Evolutionary conservation across 2,329 filamentous ascomycete species (phyloP).

Genomic region (Clonostachys rhizophaga): DNA sequence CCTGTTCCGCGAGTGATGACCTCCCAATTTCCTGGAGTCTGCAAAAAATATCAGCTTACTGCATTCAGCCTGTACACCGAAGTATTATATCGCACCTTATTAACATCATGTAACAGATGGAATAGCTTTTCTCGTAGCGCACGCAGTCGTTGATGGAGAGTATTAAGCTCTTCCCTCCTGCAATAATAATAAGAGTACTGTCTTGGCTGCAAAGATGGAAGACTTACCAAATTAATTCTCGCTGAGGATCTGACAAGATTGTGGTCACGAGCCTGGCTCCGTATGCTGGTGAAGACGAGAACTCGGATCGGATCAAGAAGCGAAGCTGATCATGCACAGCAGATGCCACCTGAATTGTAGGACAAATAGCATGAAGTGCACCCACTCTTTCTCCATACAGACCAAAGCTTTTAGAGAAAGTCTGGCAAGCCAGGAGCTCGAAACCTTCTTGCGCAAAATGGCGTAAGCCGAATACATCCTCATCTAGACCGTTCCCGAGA

Average conservation of each 20-base stretch:
- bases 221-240: background rate
- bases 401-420: conserved; percentile 30
- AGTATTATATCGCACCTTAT: background rate
- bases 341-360: background rate
- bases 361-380: conserved; percentile 4
- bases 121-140: background rate
- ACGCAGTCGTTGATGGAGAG: background rate
- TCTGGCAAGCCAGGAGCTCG: conserved; percentile 25
- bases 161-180: background rate
- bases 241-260: background rate
- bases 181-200: background rate
- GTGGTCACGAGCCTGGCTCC: background rate
- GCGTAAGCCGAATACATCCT: conserved; percentile 21
- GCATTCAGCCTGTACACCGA: too few species aligned
- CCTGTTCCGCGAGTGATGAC: background rate
- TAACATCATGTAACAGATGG: background rate
- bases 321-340: background rate
- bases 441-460: conserved; percentile 14
- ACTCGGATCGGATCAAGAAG: background rate
- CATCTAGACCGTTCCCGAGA: conserved; percentile 20
- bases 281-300: background rate
- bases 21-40: background rate
- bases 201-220: background rate
- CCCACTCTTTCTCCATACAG: conserved; percentile 28
- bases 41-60: background rate